Conservation (phyloP, 2,329 filamentous ascomycete genomes). For the Phaeoacremonium minimum region DNA sequence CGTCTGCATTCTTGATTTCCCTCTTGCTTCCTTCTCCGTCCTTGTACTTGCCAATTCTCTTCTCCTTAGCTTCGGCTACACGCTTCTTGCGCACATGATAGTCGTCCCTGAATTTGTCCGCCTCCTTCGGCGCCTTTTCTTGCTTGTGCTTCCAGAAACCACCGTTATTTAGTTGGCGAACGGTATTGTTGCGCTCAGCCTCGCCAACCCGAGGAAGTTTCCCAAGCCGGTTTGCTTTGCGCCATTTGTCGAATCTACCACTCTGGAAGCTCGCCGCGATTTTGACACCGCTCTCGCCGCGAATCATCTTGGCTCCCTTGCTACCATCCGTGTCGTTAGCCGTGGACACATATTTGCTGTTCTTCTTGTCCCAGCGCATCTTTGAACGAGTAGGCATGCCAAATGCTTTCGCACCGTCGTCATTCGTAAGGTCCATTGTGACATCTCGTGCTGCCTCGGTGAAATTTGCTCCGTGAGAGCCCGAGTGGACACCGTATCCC, state of each 20-base stretch:
- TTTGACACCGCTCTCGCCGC: constrained; percentile 90
- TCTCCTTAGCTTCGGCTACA: constrained; percentile 81
- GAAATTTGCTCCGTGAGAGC: constrained; percentile 72
- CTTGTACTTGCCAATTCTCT: constrained; percentile 68
- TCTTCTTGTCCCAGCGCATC: constrained; percentile 96
- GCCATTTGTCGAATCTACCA: constrained; percentile 91
- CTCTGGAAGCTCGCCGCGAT: constrained; percentile 91
- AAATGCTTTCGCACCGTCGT: constrained; percentile 78
- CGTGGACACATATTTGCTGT: constrained; percentile 88
- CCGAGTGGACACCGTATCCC: constrained; percentile 88
- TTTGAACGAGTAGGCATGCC: constrained; percentile 68
- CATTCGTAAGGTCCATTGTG: constrained; percentile 89
- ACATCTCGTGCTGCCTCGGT: constrained; percentile 80
- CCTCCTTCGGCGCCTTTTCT: constrained; percentile 85
- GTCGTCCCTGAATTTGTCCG: constrained; percentile 88
- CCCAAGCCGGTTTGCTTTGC: constrained; percentile 76
- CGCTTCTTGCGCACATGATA: constrained; percentile 88
- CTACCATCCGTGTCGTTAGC: constrained; percentile 94
- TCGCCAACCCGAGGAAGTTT: constrained; percentile 81
- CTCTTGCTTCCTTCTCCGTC: constrained; percentile 68
- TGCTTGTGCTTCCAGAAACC: constrained; percentile 77
- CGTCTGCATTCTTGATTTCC: constrained; percentile 77
- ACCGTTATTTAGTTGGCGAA: constrained; percentile 21
- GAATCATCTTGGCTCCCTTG: constrained; percentile 66
- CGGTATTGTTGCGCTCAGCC: constrained; percentile 51